Percentiles rank a stretch among this genome's conserved stretches.
phyloP scores from a whole-genome alignment of 345 rosid genomes.

The Ceriops decandra region DNA sequence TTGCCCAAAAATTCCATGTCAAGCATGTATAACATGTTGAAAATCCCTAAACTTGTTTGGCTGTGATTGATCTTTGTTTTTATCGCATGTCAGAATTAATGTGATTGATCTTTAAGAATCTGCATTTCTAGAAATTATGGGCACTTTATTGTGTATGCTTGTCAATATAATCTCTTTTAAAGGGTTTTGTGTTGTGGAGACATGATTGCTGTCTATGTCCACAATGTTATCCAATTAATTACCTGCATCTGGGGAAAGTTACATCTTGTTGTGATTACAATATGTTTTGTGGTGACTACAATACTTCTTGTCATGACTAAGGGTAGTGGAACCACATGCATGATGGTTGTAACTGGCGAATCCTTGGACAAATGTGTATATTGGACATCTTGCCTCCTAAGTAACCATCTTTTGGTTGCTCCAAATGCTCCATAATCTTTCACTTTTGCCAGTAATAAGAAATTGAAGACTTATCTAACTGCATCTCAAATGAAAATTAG shows the following conservation, averaged over 20 bases:
- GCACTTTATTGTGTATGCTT: not conserved
- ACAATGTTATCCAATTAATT: too few species aligned
- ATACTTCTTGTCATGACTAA: too few species aligned
- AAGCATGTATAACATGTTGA: too few species aligned
- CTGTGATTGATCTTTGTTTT: not conserved
- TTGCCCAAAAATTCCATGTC: not conserved
- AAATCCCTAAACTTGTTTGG: not conserved
- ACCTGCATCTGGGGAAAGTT: too few species aligned
- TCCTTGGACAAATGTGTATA: too few species aligned
- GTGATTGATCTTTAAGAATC: too few species aligned
- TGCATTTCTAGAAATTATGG: not conserved
- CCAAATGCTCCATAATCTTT: not conserved
- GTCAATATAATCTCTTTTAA: not conserved
- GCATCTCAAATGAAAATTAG: constrained; percentile 3
- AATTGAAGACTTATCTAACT: not conserved
- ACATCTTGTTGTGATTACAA: too few species aligned
- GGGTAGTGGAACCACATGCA: too few species aligned
- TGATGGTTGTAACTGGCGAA: too few species aligned
- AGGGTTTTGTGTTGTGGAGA: not conserved
- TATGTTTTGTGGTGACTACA: too few species aligned
- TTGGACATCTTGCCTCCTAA: too few species aligned
- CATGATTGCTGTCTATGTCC: not conserved
- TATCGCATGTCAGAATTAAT: too few species aligned
- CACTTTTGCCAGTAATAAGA: not conserved
- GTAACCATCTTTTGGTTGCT: not conserved